These are phyloP conservation scores for Ephemerocybe angulata DNA, from an alignment of 768 basidiomycete genomes.

Conservation along the genomic window DNA sequence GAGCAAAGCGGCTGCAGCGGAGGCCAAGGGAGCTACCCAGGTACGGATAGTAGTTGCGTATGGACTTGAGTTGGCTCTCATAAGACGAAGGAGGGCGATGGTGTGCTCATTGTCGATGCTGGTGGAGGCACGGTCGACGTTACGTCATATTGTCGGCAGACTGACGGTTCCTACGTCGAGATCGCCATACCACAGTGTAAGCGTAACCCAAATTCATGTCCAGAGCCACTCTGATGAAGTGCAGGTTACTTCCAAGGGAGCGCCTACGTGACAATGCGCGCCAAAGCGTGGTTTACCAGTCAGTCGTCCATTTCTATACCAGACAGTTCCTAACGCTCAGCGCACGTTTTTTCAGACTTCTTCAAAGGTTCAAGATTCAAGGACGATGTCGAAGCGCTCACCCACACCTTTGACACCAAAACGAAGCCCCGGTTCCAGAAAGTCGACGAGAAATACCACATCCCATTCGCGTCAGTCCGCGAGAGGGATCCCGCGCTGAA, in stretches of 20 bases:
- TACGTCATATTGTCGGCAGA: constrained; percentile 42
- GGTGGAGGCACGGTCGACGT: constrained; percentile 61
- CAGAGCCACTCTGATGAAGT: neutral
- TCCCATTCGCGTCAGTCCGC: constrained; percentile 41
- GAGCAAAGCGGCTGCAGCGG: too few species aligned
- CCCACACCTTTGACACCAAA: constrained; percentile 41
- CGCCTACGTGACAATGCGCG: constrained; percentile 38
- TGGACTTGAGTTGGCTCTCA: neutral
- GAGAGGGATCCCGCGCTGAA: constrained; percentile 36
- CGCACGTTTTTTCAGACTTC: too few species aligned
- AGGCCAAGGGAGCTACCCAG: too few species aligned
- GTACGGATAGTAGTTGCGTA: too few species aligned
- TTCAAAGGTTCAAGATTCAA: constrained; percentile 37
- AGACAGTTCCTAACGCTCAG: constrained; percentile 30
- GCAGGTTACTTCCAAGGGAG: constrained; percentile 43
- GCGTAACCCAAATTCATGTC: too few species aligned
- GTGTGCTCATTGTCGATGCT: constrained; percentile 54
- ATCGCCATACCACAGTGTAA: constrained; percentile 37
- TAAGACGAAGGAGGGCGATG: constrained; percentile 34
- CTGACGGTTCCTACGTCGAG: constrained; percentile 31
- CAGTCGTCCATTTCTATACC: constrained; percentile 18
- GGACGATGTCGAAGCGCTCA: constrained; percentile 39
- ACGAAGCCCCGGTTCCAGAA: constrained; percentile 45
- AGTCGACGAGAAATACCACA: constrained; percentile 36
- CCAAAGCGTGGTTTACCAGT: constrained; percentile 33